phyloP scores from a whole-genome alignment of 352 stramenopile genomes.

The Vaucheria bursata region DNA sequence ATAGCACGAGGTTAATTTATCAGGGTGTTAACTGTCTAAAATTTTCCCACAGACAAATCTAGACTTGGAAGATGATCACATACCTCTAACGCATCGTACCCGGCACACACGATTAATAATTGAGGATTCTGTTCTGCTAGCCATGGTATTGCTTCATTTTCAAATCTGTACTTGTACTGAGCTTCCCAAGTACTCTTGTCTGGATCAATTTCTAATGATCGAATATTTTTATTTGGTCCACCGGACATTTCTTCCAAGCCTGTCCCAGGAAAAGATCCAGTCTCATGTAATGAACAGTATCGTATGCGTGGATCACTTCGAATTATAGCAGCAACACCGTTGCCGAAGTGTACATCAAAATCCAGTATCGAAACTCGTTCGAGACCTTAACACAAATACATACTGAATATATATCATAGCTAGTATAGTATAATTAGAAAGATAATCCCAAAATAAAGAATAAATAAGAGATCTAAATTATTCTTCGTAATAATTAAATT shows the following conservation, averaged over 20 bases:
- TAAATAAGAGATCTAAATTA: background rate
- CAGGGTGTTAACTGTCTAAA: no score
- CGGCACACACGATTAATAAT: slow-evolving; percentile 43
- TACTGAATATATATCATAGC: no score
- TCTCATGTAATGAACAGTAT: slow-evolving; percentile 49
- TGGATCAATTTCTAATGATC: no score
- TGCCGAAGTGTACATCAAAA: slow-evolving; percentile 52
- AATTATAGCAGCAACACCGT: slow-evolving; percentile 47
- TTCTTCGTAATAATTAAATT: background rate
- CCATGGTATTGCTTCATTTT: slow-evolving; percentile 23
- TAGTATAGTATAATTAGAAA: no score
- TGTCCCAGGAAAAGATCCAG: slow-evolving; percentile 36
- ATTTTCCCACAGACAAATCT: no score
- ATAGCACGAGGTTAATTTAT: no score
- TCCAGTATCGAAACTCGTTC: slow-evolving; percentile 49
- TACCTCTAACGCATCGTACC: slow-evolving; percentile 39
- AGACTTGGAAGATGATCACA: no score
- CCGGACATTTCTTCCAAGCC: slow-evolving; percentile 14
- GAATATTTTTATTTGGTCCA: background rate
- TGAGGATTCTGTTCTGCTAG: slow-evolving; percentile 30
- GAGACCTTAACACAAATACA: slow-evolving; percentile 12
- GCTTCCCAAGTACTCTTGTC: background rate
- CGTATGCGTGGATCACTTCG: slow-evolving; percentile 36
- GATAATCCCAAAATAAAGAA: slow-evolving; percentile 12
- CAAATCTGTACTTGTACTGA: slow-evolving; percentile 17